Base-by-base conservation (phyloP, 768 basidiomycete species). In the Russula emetica region DNA sequence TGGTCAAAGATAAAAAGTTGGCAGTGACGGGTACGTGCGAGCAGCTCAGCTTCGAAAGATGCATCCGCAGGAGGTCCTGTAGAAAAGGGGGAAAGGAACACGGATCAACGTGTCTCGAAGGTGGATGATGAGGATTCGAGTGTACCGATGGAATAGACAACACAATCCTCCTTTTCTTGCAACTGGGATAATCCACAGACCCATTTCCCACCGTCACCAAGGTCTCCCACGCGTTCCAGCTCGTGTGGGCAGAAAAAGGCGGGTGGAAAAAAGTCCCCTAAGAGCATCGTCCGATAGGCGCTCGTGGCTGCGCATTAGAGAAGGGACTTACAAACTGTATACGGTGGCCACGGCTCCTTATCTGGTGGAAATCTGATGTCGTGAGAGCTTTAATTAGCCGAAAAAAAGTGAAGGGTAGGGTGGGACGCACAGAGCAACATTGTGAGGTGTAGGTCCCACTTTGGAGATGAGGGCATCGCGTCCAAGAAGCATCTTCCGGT, bases 151-250 rank as follows among this genome's bases (percentile, higher is more conserved):
- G 84, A 83, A 66, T 87, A 88, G 58, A 88, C 74, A 53, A 86
- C 72, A 69, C 86, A 86, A 53, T 82, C 76, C 24, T 72, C 73
- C 72, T 86, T 85, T 56, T 80, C 74, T 58, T 75, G 74, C 6
- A 87, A 73, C 3, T 81, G 77, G 26, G 82, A 82, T 28, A 87
- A 69, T 2, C 87, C 87, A 68, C 87, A 87, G 18, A 85, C 77
- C 83, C 84, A 88, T 73, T 87, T 88, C 16, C 87, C 86, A 16
- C 86, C 86, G 70, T 87, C 86, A 20, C 85, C 85, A 10, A 87
- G 73, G 16, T 79, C 76, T 45, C 79, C 79, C 56, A 80, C 61
- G 24, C 79, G 78, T 64, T 80, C 75, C 14, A 75, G 55, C 57
- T 77, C 73, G 63, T 80, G 78, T 24, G 80, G 79, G 68, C 80